These are phyloP conservation scores for Pseudogymnoascus sp. DNA, from an alignment of 2,329 filamentous ascomycete genomes.

Conservation along the genomic window DNA sequence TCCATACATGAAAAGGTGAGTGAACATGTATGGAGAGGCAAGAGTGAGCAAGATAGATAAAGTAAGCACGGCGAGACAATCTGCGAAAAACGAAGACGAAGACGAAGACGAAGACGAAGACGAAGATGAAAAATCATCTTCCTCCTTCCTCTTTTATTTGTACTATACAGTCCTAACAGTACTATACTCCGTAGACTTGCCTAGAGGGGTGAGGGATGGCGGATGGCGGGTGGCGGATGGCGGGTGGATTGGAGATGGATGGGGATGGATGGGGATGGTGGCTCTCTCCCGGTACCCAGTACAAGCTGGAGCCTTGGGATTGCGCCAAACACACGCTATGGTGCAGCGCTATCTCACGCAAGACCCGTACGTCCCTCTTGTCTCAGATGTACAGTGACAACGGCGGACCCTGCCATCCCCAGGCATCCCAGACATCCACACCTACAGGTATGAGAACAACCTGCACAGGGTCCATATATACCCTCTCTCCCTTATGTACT, in stretches of 20 bases:
- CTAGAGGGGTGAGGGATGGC: background rate
- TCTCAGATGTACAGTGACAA: background rate
- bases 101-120: background rate
- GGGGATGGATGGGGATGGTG: background rate
- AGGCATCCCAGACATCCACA: background rate
- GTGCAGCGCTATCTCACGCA: background rate
- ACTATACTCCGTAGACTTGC: no score
- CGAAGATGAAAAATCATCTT: background rate
- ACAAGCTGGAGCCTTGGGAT: background rate
- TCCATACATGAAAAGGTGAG: no score
- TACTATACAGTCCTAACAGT: no score
- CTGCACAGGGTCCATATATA: no score
- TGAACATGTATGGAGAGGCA: no score
- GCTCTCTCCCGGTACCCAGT: background rate
- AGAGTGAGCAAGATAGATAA: background rate
- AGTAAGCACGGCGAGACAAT: background rate
- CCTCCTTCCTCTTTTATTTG: background rate
- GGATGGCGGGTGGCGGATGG: background rate
- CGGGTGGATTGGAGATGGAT: background rate
- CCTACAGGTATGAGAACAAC: no score
- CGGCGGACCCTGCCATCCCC: background rate
- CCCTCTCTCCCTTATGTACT: background rate
- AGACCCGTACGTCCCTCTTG: background rate
- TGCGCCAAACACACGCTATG: no score
- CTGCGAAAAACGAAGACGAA: background rate